Percentiles rank a stretch among this genome's conserved stretches.
Evolutionary conservation across 139 green algal genomes (phyloP).

Genomic region (Closterium sp.): DNA sequence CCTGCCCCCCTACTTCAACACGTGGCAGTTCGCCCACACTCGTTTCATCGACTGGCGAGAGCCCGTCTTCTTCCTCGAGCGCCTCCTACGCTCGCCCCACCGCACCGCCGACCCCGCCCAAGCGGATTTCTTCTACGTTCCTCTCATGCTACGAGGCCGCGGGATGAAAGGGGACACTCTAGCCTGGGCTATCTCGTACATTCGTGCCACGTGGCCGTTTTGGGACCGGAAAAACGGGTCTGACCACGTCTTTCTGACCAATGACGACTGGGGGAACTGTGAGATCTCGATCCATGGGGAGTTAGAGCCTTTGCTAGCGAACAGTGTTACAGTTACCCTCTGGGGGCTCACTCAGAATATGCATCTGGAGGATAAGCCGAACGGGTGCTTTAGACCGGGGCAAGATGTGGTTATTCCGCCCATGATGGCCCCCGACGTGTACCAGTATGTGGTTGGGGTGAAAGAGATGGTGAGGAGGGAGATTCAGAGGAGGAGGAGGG

Average conservation of each 20-base stretch:
- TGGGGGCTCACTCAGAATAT: slow-evolving; percentile 20
- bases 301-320: not conserved
- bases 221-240: slow-evolving; percentile 61
- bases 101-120: slow-evolving; percentile 63
- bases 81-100: slow-evolving; percentile 62
- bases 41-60: slow-evolving; percentile 1
- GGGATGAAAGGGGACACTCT: not conserved
- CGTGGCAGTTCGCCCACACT: slow-evolving; percentile 14
- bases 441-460: not conserved
- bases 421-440: not conserved
- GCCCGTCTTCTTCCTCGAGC: slow-evolving; percentile 49
- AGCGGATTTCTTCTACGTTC: slow-evolving; percentile 40
- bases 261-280: slow-evolving; percentile 68
- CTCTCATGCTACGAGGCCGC: not conserved
- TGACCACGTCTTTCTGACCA: slow-evolving; percentile 68
- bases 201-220: slow-evolving; percentile 59
- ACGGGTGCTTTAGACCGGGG: slow-evolving; percentile 51
- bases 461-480: not conserved
- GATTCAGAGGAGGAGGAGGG: not conserved
- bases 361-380: not conserved
- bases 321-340: slow-evolving; percentile 13
- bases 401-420: slow-evolving; percentile 38
- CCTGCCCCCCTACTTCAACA: slow-evolving; percentile 30
- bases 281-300: not conserved
- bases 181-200: slow-evolving; percentile 48